These are phyloP conservation scores for Dissoconium aciculare DNA, from an alignment of 2,329 filamentous ascomycete species.

Conservation along the genomic window DNA sequence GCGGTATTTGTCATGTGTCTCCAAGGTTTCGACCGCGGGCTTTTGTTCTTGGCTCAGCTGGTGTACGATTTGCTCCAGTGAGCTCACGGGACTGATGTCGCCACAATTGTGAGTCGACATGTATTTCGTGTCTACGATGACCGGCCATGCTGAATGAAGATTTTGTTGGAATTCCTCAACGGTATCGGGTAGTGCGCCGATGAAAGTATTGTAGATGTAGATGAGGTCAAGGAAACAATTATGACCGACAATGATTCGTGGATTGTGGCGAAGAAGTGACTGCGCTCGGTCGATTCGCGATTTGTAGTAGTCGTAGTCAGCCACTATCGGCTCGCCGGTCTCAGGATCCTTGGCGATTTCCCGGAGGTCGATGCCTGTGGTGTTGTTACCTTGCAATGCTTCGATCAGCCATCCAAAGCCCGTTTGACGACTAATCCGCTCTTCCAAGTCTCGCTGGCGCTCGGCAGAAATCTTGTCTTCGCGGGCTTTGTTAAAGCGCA, in stretches of 20 bases:
- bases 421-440: constrained; percentile 30
- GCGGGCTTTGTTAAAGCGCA: constrained; percentile 28
- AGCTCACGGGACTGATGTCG: constrained; percentile 35
- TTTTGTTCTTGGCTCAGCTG: constrained; percentile 25
- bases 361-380: constrained; percentile 25
- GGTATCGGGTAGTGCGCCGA: constrained; percentile 40
- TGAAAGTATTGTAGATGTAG: constrained; percentile 49
- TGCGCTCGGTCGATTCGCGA: constrained; percentile 28
- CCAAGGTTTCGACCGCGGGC: constrained; percentile 29
- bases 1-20: constrained; percentile 29
- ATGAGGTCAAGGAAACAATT: constrained; percentile 51
- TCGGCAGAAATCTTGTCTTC: constrained; percentile 29
- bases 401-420: constrained; percentile 38
- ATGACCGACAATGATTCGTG: constrained; percentile 45
- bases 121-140: constrained; percentile 49
- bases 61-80: constrained; percentile 35
- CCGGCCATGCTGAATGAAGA: constrained; percentile 41
- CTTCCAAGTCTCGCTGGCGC: constrained; percentile 26
- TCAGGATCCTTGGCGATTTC: constrained; percentile 24
- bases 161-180: constrained; percentile 38
- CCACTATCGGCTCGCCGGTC: constrained; percentile 24
- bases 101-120: constrained; percentile 43
- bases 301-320: constrained; percentile 23
- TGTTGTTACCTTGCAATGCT: constrained; percentile 27
- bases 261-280: constrained; percentile 29